A percentile compares a stretch with the other conserved stretches of the same genome.
These are phyloP conservation scores for Cucurbita moschata DNA, from an alignment of 306 rosid species.

Conservation along the genomic window DNA sequence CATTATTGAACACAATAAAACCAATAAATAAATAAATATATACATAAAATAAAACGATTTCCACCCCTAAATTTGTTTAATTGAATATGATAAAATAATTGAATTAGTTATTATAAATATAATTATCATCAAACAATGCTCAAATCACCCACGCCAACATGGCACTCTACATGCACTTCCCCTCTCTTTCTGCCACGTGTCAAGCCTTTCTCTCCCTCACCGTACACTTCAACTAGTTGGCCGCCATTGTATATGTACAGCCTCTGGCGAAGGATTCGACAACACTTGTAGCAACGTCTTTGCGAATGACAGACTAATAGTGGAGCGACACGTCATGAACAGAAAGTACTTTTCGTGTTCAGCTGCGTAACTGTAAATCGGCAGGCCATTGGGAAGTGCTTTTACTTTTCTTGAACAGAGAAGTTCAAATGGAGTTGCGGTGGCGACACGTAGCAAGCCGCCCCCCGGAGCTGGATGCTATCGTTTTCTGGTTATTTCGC, in stretches of 20 bases:
- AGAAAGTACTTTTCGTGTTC: background rate
- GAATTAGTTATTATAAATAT: too few relatives aligned
- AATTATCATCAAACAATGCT: too few relatives aligned
- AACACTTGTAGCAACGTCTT: background rate
- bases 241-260: background rate
- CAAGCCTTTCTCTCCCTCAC: background rate
- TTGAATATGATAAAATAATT: too few relatives aligned
- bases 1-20: background rate
- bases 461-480: background rate
- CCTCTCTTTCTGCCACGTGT: conserved; percentile 7
- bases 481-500: background rate
- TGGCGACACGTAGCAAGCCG: background rate
- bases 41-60: too few relatives aligned
- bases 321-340: background rate
- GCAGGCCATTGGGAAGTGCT: background rate
- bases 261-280: background rate
- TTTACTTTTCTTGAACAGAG: background rate
- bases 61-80: too few relatives aligned
- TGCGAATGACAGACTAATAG: background rate
- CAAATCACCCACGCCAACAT: too few relatives aligned
- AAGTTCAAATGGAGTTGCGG: background rate
- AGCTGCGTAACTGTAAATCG: background rate
- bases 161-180: background rate
- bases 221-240: background rate
- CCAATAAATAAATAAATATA: too few relatives aligned